A percentile compares a stretch with the other conserved stretches of the same genome.
Conservation (phyloP, 345 rosid species). For the Psidium friedrichsthalianum region DNA sequence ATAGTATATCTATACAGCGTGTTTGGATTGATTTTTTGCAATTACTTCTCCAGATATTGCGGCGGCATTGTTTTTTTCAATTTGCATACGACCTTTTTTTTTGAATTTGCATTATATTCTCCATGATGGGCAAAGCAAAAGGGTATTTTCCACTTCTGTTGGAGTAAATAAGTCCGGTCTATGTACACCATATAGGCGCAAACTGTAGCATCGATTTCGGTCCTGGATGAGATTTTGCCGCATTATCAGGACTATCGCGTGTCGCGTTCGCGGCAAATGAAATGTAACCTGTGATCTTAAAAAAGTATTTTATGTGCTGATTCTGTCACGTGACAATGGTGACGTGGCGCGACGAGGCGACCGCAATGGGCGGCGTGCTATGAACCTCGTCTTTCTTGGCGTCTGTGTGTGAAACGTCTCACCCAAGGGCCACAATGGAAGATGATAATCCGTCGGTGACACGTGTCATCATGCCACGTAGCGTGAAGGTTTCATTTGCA, state of each 20-base stretch:
- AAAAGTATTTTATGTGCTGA: background rate
- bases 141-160: background rate
- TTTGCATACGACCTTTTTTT: background rate
- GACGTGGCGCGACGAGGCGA: background rate
- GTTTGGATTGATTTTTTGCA: background rate
- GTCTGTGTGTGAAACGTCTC: background rate
- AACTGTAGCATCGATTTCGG: background rate
- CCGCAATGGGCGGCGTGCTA: rapidly evolving
- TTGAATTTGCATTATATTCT: background rate
- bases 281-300: background rate
- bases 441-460: background rate
- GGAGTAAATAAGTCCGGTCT: background rate
- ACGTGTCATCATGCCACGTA: background rate
- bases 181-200: background rate
- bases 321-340: background rate
- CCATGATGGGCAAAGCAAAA: background rate
- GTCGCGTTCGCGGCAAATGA: background rate
- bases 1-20: background rate
- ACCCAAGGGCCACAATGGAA: background rate
- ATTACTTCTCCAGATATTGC: background rate
- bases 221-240: background rate
- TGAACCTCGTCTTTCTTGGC: background rate
- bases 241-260: background rate
- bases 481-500: background rate
- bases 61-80: no score